Conservation (phyloP, 805 yeast species). For the Metschnikowia hibisci region DNA sequence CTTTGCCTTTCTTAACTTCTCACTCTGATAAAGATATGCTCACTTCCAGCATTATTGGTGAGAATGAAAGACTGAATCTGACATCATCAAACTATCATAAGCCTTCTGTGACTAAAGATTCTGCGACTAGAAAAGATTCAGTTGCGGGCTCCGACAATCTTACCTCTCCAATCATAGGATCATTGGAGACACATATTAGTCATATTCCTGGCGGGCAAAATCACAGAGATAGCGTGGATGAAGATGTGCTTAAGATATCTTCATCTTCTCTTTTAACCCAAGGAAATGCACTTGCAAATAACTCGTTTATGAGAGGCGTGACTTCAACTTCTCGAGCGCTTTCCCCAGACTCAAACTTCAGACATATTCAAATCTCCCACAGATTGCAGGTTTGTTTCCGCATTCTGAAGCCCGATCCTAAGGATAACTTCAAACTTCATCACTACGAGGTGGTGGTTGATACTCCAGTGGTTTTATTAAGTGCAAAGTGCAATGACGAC, state of each 20-base stretch:
- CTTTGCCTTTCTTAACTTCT: constrained; percentile 42
- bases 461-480: constrained; percentile 57
- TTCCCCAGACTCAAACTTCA: constrained; percentile 61
- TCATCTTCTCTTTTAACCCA: constrained; percentile 30
- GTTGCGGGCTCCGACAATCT: constrained; percentile 10
- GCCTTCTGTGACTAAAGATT: constrained; percentile 26
- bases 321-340: constrained; percentile 39
- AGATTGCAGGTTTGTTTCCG: constrained; percentile 68
- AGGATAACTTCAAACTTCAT: constrained; percentile 46
- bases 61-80: constrained; percentile 7
- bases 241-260: constrained; percentile 28
- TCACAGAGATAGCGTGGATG: constrained; percentile 10
- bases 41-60: constrained; percentile 16
- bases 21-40: constrained; percentile 28
- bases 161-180: constrained; percentile 36
- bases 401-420: constrained; percentile 57
- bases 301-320: constrained; percentile 33
- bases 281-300: constrained; percentile 19
- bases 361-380: constrained; percentile 61
- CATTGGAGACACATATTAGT: constrained; percentile 37
- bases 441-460: constrained; percentile 80
- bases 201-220: constrained; percentile 17
- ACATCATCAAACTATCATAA: neutral
- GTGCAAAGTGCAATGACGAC: constrained; percentile 39
- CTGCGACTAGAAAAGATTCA: constrained; percentile 15